Conservation (phyloP, 768 basidiomycete genomes). For the Strobilomyces dryophilus region DNA sequence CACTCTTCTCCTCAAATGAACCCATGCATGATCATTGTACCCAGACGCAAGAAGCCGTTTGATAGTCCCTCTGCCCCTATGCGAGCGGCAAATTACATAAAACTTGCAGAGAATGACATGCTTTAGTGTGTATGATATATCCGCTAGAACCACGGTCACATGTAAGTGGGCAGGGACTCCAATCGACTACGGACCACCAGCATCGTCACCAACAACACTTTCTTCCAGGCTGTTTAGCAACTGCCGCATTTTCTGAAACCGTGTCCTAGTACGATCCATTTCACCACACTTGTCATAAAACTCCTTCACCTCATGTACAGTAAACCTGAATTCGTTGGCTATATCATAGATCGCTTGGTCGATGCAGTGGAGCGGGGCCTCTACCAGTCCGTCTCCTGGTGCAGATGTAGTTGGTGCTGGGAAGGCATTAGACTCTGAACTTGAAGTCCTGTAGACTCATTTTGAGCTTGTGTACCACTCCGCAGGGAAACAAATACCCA, state of each 20-base stretch:
- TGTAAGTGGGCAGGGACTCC: background rate
- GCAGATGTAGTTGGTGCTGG: slow-evolving; percentile 2
- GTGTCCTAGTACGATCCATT: slow-evolving; percentile 56
- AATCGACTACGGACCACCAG: slow-evolving; percentile 3
- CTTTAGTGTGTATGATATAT: slow-evolving; percentile 14
- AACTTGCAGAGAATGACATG: slow-evolving; percentile 61
- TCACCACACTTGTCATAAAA: slow-evolving; percentile 74
- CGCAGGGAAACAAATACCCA: slow-evolving; percentile 23
- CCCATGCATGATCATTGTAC: slow-evolving; percentile 8
- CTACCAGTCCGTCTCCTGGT: slow-evolving; percentile 6
- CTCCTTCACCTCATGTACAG: slow-evolving; percentile 71
- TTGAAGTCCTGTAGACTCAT: slow-evolving; percentile 1
- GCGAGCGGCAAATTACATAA: slow-evolving; percentile 65
- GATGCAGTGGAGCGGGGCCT: slow-evolving; percentile 49
- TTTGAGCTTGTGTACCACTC: background rate
- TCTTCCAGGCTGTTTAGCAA: slow-evolving; percentile 30
- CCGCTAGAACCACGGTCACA: background rate
- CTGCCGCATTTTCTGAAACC: slow-evolving; percentile 68
- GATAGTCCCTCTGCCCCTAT: slow-evolving; percentile 77
- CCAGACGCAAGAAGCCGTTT: slow-evolving; percentile 71
- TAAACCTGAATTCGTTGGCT: slow-evolving; percentile 66
- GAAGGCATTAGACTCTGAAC: background rate
- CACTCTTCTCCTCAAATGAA: background rate
- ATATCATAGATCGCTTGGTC: slow-evolving; percentile 65
- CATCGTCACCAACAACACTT: background rate